phyloP scores from a whole-genome alignment of 148 eudicot species.

The Polygonum maritimum region DNA sequence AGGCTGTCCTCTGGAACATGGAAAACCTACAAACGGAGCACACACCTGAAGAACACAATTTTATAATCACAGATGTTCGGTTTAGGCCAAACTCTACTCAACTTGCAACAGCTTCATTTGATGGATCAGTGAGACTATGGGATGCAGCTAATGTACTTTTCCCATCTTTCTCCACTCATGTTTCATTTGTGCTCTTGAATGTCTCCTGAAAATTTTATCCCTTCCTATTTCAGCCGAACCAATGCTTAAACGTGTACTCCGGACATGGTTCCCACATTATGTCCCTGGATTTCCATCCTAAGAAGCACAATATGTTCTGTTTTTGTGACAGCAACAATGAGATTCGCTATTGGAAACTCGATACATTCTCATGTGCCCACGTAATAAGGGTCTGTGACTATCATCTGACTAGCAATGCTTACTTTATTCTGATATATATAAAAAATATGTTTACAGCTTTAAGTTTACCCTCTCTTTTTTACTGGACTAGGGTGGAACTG shows the following conservation, averaged over 20 bases:
- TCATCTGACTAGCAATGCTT: background rate
- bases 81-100: conserved; percentile 83
- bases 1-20: conserved; percentile 95
- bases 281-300: conserved; percentile 97
- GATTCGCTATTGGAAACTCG: conserved; percentile 72
- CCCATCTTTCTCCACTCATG: background rate
- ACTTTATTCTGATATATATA: background rate
- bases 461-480: conserved; percentile 9
- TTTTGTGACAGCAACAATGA: conserved; percentile 83
- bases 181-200: background rate
- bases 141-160: conserved; percentile 78
- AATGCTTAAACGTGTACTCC: conserved; percentile 57
- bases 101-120: conserved; percentile 80
- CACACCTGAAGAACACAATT: conserved; percentile 70
- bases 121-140: conserved; percentile 84
- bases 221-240: conserved; percentile 64
- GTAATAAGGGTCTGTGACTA: conserved; percentile 53
- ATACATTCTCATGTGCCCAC: conserved; percentile 58
- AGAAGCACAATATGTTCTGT: conserved; percentile 78
- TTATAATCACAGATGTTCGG: conserved; percentile 68
- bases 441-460: background rate
- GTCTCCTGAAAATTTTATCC: background rate
- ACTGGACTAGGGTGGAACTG: conserved; percentile 73
- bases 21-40: conserved; percentile 65
- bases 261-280: conserved; percentile 71